Evolutionary conservation across 2,329 filamentous ascomycete genomes (phyloP), one percentile per base, ranked within the genome.

Genomic region (Pestalotiopsis sp.): DNA sequence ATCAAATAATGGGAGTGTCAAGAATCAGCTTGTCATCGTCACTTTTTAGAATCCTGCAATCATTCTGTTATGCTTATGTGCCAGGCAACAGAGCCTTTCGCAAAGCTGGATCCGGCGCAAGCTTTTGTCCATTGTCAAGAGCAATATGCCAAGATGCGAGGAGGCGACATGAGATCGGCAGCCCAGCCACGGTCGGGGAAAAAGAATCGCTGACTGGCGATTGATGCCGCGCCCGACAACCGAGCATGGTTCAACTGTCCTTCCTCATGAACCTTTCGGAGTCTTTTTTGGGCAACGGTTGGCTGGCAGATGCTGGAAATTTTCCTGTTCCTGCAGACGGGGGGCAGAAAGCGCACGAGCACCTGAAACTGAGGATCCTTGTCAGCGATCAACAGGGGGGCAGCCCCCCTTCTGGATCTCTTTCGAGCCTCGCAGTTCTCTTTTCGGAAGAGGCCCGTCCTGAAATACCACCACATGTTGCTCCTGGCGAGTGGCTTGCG

Each of bases 401-500:
- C 31, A 36, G 31, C 7, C 31, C 31, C 31, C 31, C 31, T 36
- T 36, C 31, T 36, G 31, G 31, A 36, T 7, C 27, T 27, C 27
- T 27, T 27, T 27, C 27, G 27, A 27, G 27, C 4, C 27, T 36
- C 31, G 31, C 31, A 36, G 31, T 17, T 31, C 31, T 36, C 31
- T 40, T 62, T 62, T 40, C 31, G 59, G 59, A 36, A 62, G n/a
- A n/a, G 27, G 31, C 59, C 27, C 45, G 17, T 64, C 61, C 61
- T 64, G 61, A 64, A 64, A 64, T 64, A 20, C 38, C 25, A 64
- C 61, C 61, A 64, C 61, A 64, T 52, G 38, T 31, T 64, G 27
- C 61, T 23, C 36, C 7, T n/a, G 20, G 13, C 23, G 57, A 23
- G 27, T 14, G 1, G n/a, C 52, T 58, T 27, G 11, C 52, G 25